These are phyloP conservation scores for Spiraea crenata DNA, from an alignment of 331 rosid species.

Conservation along the genomic window DNA sequence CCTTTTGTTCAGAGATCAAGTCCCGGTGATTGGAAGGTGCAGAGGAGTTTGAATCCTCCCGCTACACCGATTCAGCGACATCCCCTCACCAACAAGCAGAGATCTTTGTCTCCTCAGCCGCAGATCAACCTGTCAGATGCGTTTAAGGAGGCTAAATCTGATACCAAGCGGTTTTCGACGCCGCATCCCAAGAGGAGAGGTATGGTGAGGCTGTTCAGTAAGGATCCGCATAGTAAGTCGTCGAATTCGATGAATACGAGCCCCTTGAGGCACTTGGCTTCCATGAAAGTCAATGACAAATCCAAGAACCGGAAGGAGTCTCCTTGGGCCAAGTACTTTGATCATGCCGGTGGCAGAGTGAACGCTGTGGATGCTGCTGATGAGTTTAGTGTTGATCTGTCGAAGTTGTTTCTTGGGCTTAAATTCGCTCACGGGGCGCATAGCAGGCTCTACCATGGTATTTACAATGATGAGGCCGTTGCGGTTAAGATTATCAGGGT, in stretches of 20 bases:
- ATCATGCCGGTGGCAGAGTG: slow-evolving; percentile 66
- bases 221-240: slow-evolving; percentile 33
- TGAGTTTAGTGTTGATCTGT: slow-evolving; percentile 74
- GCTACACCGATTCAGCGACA: slow-evolving; percentile 14
- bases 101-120: slow-evolving; percentile 78
- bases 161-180: slow-evolving; percentile 64
- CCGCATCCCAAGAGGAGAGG: slow-evolving; percentile 58
- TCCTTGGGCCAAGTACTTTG: slow-evolving; percentile 69
- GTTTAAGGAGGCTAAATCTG: slow-evolving; percentile 69
- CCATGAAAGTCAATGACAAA: slow-evolving; percentile 43
- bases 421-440: slow-evolving; percentile 97
- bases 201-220: slow-evolving; percentile 39
- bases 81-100: slow-evolving; percentile 42
- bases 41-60: slow-evolving; percentile 9
- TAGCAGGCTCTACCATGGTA: slow-evolving; percentile 91
- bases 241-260: slow-evolving; percentile 31
- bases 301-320: slow-evolving; percentile 54
- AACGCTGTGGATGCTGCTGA: slow-evolving; percentile 70
- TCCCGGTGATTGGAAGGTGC: slow-evolving; percentile 28
- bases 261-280: slow-evolving; percentile 43
- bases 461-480: slow-evolving; percentile 64
- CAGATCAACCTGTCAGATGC: slow-evolving; percentile 42
- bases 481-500: slow-evolving; percentile 76
- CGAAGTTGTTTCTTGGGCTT: slow-evolving; percentile 71
- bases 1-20: slow-evolving; percentile 19